Base-by-base conservation (phyloP, 2,329 filamentous ascomycete genomes). In the Ophiostoma sp. region DNA sequence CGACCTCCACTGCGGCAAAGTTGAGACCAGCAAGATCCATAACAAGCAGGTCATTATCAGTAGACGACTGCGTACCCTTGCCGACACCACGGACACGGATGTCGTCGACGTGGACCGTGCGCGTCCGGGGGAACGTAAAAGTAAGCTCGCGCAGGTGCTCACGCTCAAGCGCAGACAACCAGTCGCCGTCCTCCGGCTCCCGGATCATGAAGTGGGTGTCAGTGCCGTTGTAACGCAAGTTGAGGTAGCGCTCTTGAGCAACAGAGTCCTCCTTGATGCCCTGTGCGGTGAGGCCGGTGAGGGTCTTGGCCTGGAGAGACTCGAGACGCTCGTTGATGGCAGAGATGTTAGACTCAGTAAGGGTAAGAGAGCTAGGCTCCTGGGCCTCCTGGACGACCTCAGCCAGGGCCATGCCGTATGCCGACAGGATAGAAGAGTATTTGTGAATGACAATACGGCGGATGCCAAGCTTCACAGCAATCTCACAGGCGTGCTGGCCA, bases 121-220 rank as follows among this genome's bases (percentile, higher is more conserved):
- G 42, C 42, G 42, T 44, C 42, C 42, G 42, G 27, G 95, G 90
- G 2, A 97, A 81, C 0, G 90, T 95, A 75, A 97, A 97, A 0
- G 92, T 92, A 75, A 97, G 97, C 12, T 97, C 93, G 74, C 94
- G 93, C 66, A 92, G 88, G 75, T 97, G 93, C 73, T 96, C 91
- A 74, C 88, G 87, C 36, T 96, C 81, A 73, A 97, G 92, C 72
- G 89, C 85, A 2, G 89, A 91, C 78, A 93, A 97, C 0, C 88
- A 89, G 90, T 90, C 95, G 9, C 90, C 85, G 38, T 90, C 86
- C 5, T 86, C 87, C n/a, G 84, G 89, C 12, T 83, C 79, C 47
- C 83, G 82, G 70, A 96, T 87, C 93, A 96, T 97, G 58, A 97
- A 83, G 0, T 92, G 91, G 4, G 27, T 95, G 75, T 97, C 93